Evolutionary conservation across 2,329 filamentous ascomycete genomes (phyloP), one percentile per base, ranked within the genome.

Genomic region (Epichloe bromicola): DNA sequence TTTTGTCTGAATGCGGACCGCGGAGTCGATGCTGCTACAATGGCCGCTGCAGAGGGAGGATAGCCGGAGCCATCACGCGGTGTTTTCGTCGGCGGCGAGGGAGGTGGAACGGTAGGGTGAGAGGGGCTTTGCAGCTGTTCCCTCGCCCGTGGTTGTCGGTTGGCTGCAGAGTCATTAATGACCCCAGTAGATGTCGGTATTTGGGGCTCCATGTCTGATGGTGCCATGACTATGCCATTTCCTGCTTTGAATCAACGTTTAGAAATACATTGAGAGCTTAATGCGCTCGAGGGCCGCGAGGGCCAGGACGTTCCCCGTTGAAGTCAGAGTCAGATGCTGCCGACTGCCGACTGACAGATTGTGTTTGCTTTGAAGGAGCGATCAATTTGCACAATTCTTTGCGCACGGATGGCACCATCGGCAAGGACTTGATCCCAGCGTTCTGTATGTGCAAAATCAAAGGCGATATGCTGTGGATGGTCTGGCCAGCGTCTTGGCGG

Each of bases 201-300:
- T 58, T 64, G 67, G 62, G 66, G 68, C 59, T 74, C 71, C 71
- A 75, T 74, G 58, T 67, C 68, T 58, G 65, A 64, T 55, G 69
- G 67, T 57, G 63, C 63, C 62, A 70, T 66, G 61, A 65, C 73
- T 68, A 73, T 70, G 63, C 67, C 69, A 69, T 67, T 65, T 63
- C 66, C 66, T 57, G 61, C 65, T 64, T 64, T 64, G 7, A 67
- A 67, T 56, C 61, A 60, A 59, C 57, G 56, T 55, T 50, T 56
- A 60, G 58, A 57, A 54, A 60, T 56, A 58, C 65, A 67, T 67
- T 60, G 63, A 63, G 58, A 42, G 45, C 41, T 44, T 19, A 11
- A 30, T 34, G 17, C 17, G 30, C 34, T 44, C 17, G 15, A n/a
- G 7, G 14, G 23, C 41, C 41, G 23, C 1, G 37, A 8, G 38